Evolutionary conservation across 768 basidiomycete species (phyloP).

Genomic region (Phaeotremella skinneri): DNA sequence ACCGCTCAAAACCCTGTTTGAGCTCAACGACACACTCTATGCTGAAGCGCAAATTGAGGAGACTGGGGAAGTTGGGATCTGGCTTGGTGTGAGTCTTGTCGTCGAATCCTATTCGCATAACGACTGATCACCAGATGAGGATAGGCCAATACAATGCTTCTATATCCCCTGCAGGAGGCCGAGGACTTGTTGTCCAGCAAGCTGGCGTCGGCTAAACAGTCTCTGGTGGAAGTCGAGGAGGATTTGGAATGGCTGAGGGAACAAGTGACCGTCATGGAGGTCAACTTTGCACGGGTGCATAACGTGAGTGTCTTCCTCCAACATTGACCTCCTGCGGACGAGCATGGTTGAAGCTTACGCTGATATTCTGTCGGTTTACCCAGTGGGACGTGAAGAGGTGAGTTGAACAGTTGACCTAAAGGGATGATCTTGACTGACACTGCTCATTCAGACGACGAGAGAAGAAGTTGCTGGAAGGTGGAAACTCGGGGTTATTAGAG

Average conservation of each 20-base stretch:
- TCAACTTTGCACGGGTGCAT: conserved; percentile 89
- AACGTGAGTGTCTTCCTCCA: conserved; percentile 56
- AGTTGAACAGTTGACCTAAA: background rate
- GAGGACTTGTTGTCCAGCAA: conserved; percentile 71
- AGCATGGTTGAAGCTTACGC: no score
- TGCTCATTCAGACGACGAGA: conserved; percentile 12
- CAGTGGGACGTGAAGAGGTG: conserved; percentile 30
- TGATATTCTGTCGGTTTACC: background rate
- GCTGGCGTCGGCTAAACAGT: conserved; percentile 66
- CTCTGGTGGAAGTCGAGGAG: conserved; percentile 68
- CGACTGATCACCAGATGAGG: background rate
- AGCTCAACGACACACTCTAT: conserved; percentile 91
- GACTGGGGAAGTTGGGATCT: conserved; percentile 84
- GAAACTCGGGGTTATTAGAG: conserved; percentile 18
- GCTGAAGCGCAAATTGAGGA: conserved; percentile 86
- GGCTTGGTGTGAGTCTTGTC: conserved; percentile 77
- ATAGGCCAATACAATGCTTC: conserved; percentile 96
- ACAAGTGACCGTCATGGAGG: conserved; percentile 94
- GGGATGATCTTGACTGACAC: conserved; percentile 7
- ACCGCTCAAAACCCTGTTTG: conserved; percentile 79
- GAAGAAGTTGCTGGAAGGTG: conserved; percentile 14
- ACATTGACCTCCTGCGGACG: background rate
- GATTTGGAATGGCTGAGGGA: conserved; percentile 91
- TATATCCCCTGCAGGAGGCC: conserved; percentile 80
- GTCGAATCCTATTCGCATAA: conserved; percentile 1